phyloP scores from a whole-genome alignment of 306 rosid genomes.

The Glycyrrhiza uralensis region DNA sequence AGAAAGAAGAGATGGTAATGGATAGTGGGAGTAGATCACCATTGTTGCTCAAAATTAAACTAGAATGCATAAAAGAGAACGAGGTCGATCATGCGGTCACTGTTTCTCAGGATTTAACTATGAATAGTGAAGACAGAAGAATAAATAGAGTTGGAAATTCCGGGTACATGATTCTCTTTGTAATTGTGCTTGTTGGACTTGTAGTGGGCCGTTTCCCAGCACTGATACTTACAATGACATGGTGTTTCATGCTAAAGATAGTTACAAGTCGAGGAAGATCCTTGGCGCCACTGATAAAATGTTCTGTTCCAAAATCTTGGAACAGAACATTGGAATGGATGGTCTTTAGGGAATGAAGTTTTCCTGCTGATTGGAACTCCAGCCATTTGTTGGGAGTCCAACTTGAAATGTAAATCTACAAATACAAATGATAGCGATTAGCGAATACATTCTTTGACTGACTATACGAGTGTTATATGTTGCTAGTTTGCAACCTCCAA shows the following conservation, averaged over 20 bases:
- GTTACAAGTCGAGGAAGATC: conserved; percentile 19
- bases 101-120: neutral
- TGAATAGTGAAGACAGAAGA: conserved; percentile 2
- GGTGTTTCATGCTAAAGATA: conserved; percentile 51
- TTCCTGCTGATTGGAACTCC: neutral
- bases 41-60: neutral
- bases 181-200: conserved; percentile 62
- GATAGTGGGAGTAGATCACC: neutral
- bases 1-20: neutral
- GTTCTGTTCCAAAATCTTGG: conserved; percentile 25
- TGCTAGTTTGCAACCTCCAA: neutral
- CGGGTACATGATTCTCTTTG: conserved; percentile 30
- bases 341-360: neutral
- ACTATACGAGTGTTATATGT: neutral
- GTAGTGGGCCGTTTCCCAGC: conserved; percentile 53
- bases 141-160: conserved; percentile 29
- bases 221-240: conserved; percentile 41
- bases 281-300: conserved; percentile 19
- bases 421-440: conserved; percentile 3
- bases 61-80: conserved; percentile 5
- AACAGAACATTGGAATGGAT: conserved; percentile 1
- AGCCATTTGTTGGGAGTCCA: conserved; percentile 27
- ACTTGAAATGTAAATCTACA: conserved; percentile 14
- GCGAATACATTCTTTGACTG: conserved; percentile 6
- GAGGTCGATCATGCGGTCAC: conserved; percentile 11